Evolutionary conservation across 2,329 filamentous ascomycete species (phyloP), one percentile per base, ranked within the genome.

Genomic region (Didymella glomerata): DNA sequence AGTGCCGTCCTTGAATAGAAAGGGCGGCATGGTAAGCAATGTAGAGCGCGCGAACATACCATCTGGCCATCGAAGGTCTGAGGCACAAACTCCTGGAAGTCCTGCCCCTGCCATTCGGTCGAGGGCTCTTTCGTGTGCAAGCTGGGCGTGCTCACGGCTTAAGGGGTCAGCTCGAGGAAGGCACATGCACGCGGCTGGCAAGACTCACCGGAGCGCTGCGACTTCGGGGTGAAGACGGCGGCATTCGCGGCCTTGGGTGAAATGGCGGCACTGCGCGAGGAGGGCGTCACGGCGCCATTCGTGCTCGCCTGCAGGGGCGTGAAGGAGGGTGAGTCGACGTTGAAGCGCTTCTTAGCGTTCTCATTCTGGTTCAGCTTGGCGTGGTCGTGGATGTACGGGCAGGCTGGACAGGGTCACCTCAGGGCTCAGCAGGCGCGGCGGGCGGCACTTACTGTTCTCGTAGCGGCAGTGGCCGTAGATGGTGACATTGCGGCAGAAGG

Each of bases 261-360:
- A 64, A 98, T 93, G 9, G 89, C 89, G 10, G 89, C 85, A 70
- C 90, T 90, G 77, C 92, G 92, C 24, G 80, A 73, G 1, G 80
- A 78, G 24, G 79, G 77, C 42, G 84, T 77, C 50, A 75, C 75
- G 50, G 70, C 62, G 20, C 79, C 82, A 69, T 82, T 81, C 27
- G 79, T 78, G 58, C 78, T 80, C 13, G 83, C 75, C 57, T 82
- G 79, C 41, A 86, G 80, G 36, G 94, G 94, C 0, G 92, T 97
- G 76, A 99, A 99, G 47, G 94, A 92, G 13, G 95, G 94, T 9
- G 95, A 98, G 72, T 98, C 95, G 72, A 97, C 95, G 77, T 96
- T 99, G 67, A 99, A 84, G 27, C 90, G 83, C 77, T 93, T 95
- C 78, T 92, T 92, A 32, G 68, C 66, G 59, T 76, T 79, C 56